These are phyloP conservation scores for Bremia lactucae DNA, from an alignment of 352 stramenopile species.

Conservation along the genomic window DNA sequence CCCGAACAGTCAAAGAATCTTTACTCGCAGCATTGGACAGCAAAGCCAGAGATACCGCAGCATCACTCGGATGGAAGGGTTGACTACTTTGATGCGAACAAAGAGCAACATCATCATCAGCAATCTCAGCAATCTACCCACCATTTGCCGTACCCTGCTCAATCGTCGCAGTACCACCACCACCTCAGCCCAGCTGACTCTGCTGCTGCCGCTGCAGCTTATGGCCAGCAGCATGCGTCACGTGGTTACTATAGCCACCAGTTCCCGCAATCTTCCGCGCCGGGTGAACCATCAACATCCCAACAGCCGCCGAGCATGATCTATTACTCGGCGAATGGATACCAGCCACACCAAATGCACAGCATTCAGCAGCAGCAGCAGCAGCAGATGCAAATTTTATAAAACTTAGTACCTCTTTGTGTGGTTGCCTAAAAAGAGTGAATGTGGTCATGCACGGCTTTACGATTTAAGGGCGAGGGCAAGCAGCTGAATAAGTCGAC, in stretches of 20 bases:
- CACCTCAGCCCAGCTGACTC: slow-evolving; percentile 53
- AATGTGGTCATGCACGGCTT: too few species aligned
- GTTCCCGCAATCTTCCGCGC: slow-evolving; percentile 9
- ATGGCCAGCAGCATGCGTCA: slow-evolving; percentile 29
- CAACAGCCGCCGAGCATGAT: slow-evolving; percentile 43
- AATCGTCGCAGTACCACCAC: slow-evolving; percentile 59
- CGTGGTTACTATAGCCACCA: slow-evolving; percentile 49
- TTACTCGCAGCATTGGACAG: slow-evolving; percentile 53
- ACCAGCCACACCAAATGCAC: slow-evolving; percentile 63
- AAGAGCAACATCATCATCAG: slow-evolving; percentile 39
- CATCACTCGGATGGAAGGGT: slow-evolving; percentile 26
- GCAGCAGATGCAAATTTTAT: slow-evolving; percentile 66
- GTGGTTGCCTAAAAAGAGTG: slow-evolving; percentile 13
- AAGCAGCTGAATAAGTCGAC: slow-evolving; percentile 6
- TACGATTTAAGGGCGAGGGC: slow-evolving; percentile 11
- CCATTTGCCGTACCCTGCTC: slow-evolving; percentile 36
- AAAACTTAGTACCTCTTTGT: slow-evolving; percentile 16
- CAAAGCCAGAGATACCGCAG: slow-evolving; percentile 38
- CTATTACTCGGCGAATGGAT: slow-evolving; percentile 64
- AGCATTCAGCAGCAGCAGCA: slow-evolving; percentile 30
- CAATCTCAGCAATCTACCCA: slow-evolving; percentile 17
- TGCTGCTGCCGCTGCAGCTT: slow-evolving; percentile 37
- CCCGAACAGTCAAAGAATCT: slow-evolving; percentile 41
- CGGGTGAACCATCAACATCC: slow-evolving; percentile 15
- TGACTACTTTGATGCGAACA: slow-evolving; percentile 69